Evolutionary conservation across 1,139 yeast genomes (phyloP).

Genomic region (Candida sp.): DNA sequence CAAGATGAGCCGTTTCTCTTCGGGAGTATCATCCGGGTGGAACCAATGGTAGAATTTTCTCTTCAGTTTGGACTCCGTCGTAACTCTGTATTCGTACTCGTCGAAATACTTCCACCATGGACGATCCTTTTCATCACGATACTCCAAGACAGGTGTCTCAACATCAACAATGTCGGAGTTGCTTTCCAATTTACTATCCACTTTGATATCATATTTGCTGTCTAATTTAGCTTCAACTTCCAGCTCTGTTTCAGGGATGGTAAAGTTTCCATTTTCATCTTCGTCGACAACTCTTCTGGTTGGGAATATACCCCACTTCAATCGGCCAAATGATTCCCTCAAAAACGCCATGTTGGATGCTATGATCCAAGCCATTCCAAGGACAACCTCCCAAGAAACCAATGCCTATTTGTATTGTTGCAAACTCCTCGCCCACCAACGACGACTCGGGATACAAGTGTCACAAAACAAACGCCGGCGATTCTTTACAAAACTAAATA

Average conservation of each 20-base stretch:
- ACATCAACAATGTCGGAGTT: conserved; percentile 5
- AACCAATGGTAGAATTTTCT: conserved; percentile 72
- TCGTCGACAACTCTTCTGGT: conserved; percentile 45
- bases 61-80: conserved; percentile 30
- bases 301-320: conserved; percentile 55
- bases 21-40: conserved; percentile 57
- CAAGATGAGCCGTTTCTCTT: conserved; percentile 56
- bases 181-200: neutral
- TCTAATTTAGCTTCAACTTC: neutral
- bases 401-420: too few species aligned
- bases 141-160: conserved; percentile 32
- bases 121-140: conserved; percentile 64
- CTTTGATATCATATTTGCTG: neutral
- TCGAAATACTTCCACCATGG: conserved; percentile 69
- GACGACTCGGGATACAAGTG: too few species aligned
- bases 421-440: too few species aligned
- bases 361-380: neutral
- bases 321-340: conserved; percentile 1
- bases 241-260: neutral
- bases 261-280: conserved; percentile 15
- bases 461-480: too few species aligned
- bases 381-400: too few species aligned
- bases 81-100: conserved; percentile 63
- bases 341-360: neutral
- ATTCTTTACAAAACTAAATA: too few species aligned